Conservation (phyloP, 2,329 filamentous ascomycete genomes). For the Hypoxylon sp. region DNA sequence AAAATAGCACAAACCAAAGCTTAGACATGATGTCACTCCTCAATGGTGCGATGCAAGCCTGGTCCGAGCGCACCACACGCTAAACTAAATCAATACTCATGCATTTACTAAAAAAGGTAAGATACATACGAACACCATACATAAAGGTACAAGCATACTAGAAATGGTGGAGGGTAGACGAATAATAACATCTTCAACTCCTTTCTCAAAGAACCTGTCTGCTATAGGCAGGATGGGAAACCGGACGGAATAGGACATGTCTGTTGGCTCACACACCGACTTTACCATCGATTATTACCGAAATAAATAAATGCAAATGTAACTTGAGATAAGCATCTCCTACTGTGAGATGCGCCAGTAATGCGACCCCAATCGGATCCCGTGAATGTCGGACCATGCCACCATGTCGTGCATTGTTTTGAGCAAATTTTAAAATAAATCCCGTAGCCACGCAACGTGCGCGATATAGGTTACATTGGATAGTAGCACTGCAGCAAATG, state of each 20-base stretch:
- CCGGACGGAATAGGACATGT: neutral
- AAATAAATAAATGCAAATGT: constrained; percentile 14
- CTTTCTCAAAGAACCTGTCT: too few species aligned
- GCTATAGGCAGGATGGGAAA: too few species aligned
- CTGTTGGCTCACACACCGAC: constrained; percentile 21
- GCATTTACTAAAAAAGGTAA: too few species aligned
- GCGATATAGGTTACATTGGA: constrained; percentile 25
- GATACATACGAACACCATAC: too few species aligned
- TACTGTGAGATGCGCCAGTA: constrained; percentile 8
- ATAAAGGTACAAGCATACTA: neutral
- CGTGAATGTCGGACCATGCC: constrained; percentile 34
- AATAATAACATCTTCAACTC: constrained; percentile 3
- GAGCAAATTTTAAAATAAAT: constrained; percentile 37
- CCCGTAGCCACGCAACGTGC: constrained; percentile 31
- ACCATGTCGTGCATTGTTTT: constrained; percentile 34
- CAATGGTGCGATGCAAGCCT: constrained; percentile 10
- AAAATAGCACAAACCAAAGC: neutral
- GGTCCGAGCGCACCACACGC: constrained; percentile 4
- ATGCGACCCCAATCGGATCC: constrained; percentile 33
- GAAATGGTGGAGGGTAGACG: neutral
- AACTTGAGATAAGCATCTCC: constrained; percentile 33
- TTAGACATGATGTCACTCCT: constrained; percentile 32
- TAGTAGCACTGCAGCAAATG: constrained; percentile 33
- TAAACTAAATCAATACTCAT: too few species aligned
- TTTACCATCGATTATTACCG: constrained; percentile 11